Base-by-base conservation (phyloP, 176 grass and related monocot genomes). In the maize (Zea mays) region DNA sequence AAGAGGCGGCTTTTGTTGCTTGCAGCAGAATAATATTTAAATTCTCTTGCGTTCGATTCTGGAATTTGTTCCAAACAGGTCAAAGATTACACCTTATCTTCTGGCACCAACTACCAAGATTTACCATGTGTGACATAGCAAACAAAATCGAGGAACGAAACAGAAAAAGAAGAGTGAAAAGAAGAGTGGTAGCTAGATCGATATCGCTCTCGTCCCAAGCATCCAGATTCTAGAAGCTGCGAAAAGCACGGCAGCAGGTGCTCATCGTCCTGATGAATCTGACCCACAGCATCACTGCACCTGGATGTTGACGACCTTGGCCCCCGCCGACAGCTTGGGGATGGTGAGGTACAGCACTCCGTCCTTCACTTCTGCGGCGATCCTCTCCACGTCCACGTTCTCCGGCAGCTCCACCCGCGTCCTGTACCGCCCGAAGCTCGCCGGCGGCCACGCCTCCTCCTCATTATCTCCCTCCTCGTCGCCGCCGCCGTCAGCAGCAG, bases 391-490 rank as follows among this genome's bases (percentile, higher is more conserved):
- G 9, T 65, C 73, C 35, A 91, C 81, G 66, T 91, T 85, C 46
- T 85, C 89, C 44, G 89, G 89, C 69, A 91, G 82, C 39, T 76
- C 85, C 2, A 88, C 80, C 46, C 85, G 79, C 7, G 73, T 88
- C 78, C 78, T 79, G 63, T 91, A 91, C 58, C 85, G 47, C 16
- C 89, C 85, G 6, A 79, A 91, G 79, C 89, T 88, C 79, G 37
- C 49, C 35, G 69, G 48, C 38, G 82, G 61, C 85, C 85, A 88
- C 15, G 72, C 81, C 1, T 13, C 70, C 13, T 48, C 82, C 3
- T 10, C 62, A 0, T 37, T 73, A 0, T 41, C 54, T 7, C 0
- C 65, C 14, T 14, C 60, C 3, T 62, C 79, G 16, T 15, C 5
- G 5, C 48, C 48, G 48, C 15, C 0, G 1, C 49, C 13, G 2